A percentile compares a stretch with the other conserved stretches of the same genome.
phyloP scores from a whole-genome alignment of 1,284 basidiomycete genomes.

The Apiotrichum sp. region DNA sequence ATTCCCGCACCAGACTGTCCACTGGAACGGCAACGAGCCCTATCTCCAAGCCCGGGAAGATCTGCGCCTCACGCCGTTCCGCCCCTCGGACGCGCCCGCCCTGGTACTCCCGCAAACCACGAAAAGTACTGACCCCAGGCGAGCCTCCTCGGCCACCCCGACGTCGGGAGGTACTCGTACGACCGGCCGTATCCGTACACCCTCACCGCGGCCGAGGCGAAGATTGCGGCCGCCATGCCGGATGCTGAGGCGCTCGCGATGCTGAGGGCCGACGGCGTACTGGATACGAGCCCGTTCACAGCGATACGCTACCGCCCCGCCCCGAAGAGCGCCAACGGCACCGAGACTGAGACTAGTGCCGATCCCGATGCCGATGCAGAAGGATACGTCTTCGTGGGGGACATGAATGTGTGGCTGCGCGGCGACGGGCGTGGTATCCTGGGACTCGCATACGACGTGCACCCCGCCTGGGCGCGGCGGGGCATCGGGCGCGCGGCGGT shows the following conservation, averaged over 20 bases:
- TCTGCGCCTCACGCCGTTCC: neutral
- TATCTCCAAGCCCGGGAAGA: neutral
- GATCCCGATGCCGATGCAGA: too few relatives aligned
- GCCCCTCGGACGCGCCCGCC: neutral
- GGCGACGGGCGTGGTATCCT: neutral
- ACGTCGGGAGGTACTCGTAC: neutral
- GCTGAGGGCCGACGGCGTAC: neutral
- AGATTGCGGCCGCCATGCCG: neutral
- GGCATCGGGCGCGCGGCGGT: neutral
- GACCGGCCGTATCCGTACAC: conserved; percentile 1
- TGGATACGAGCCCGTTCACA: neutral
- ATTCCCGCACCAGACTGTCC: neutral
- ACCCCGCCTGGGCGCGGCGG: neutral
- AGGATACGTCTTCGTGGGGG: neutral
- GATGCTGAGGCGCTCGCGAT: neutral
- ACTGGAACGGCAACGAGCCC: conserved; percentile 4
- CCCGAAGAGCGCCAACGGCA: too few relatives aligned
- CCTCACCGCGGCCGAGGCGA: neutral
- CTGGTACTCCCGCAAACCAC: too few relatives aligned
- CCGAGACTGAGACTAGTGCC: too few relatives aligned
- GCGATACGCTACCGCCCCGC: neutral
- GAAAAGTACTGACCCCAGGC: neutral
- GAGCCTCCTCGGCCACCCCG: neutral
- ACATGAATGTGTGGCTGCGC: neutral
- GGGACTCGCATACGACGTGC: neutral